phyloP scores from a whole-genome alignment of 768 basidiomycete genomes.

The Nidularia sp. region DNA sequence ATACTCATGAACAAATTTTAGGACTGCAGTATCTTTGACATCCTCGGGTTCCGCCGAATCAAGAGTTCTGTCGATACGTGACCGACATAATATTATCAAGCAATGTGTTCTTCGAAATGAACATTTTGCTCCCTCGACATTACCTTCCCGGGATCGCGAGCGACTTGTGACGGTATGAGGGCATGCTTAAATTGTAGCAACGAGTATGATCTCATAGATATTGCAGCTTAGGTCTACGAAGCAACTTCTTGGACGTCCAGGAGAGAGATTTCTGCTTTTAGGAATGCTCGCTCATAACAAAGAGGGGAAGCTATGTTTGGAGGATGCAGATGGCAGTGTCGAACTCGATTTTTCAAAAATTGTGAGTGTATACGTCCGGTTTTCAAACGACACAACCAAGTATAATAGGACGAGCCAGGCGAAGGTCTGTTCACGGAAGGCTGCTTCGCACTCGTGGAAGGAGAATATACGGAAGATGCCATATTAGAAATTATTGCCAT shows the following conservation, averaged over 20 bases:
- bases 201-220: background rate
- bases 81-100: conserved; percentile 86
- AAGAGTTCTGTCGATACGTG: conserved; percentile 72
- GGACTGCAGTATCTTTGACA: conserved; percentile 51
- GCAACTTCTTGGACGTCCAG: conserved; percentile 87
- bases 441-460: conserved; percentile 91
- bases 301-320: conserved; percentile 86
- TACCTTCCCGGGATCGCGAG: conserved; percentile 85
- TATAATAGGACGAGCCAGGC: conserved; percentile 73
- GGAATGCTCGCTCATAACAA: conserved; percentile 90
- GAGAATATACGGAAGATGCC: conserved; percentile 92
- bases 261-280: conserved; percentile 86
- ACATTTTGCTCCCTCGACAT: conserved; percentile 93
- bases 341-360: conserved; percentile 85
- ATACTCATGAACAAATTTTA: conserved; percentile 17
- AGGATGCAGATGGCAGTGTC: conserved; percentile 90
- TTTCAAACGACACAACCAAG: conserved; percentile 12
- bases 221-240: conserved; percentile 88
- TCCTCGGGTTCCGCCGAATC: conserved; percentile 85
- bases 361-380: conserved; percentile 37
- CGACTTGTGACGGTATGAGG: conserved; percentile 75
- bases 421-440: conserved; percentile 97
- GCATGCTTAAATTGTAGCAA: too few relatives aligned
- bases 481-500: conserved; percentile 88
- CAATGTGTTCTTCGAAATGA: conserved; percentile 94